Conservation (phyloP, 768 basidiomycete species). For the Macrolepiota albuminosa region DNA sequence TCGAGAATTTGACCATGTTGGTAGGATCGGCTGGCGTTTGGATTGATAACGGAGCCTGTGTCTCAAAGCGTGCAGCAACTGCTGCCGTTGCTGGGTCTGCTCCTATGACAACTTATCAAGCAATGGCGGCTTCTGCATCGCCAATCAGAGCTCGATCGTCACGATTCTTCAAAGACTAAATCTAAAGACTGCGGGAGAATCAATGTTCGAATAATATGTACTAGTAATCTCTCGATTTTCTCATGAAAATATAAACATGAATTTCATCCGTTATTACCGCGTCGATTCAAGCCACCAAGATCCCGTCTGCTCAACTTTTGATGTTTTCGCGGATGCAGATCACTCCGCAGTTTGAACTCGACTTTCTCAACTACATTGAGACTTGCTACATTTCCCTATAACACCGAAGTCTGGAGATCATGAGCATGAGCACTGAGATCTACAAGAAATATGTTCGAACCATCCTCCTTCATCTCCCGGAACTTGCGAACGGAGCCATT, state of each 20-base stretch:
- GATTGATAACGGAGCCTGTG: slow-evolving; percentile 29
- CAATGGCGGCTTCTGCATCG: not conserved
- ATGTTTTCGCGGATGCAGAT: slow-evolving; percentile 2
- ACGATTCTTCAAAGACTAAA: slow-evolving; percentile 10
- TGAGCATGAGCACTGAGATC: slow-evolving; percentile 22
- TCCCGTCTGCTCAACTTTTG: slow-evolving; percentile 3
- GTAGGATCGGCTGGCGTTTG: slow-evolving; percentile 29
- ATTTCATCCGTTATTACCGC: not conserved
- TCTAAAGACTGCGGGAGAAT: not conserved
- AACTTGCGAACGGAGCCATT: slow-evolving; percentile 34
- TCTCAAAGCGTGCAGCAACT: slow-evolving; percentile 1
- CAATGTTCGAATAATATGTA: not conserved
- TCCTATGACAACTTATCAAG: not conserved
- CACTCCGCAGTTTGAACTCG: slow-evolving; percentile 1
- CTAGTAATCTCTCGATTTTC: not conserved
- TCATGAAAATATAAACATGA: not conserved
- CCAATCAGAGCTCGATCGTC: not conserved
- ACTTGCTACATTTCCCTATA: slow-evolving; percentile 11
- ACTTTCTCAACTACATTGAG: slow-evolving; percentile 11
- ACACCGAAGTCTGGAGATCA: slow-evolving; percentile 6
- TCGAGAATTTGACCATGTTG: not conserved
- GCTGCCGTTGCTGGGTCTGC: not conserved
- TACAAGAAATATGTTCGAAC: slow-evolving; percentile 25
- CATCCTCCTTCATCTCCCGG: slow-evolving; percentile 34
- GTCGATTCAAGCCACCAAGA: slow-evolving; percentile 12